phyloP scores from a whole-genome alignment of 2,329 filamentous ascomycete species.

The Sarocladium oryzae region DNA sequence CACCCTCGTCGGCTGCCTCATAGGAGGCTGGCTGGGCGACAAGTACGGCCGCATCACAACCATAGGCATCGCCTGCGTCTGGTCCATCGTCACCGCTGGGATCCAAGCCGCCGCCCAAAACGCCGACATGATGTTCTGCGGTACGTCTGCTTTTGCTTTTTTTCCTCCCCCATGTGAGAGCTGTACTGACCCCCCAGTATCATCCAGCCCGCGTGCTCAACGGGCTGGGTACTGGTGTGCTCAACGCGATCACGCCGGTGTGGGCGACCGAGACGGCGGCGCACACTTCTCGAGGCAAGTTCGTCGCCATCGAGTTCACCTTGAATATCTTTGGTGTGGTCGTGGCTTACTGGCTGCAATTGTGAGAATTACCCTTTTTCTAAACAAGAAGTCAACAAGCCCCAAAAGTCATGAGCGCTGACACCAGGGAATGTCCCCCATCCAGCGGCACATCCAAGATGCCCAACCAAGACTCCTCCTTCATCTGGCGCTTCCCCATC shows the following conservation, averaged over 20 bases:
- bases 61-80: slow-evolving; percentile 52
- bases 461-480: slow-evolving; percentile 47
- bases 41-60: slow-evolving; percentile 55
- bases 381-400: no score
- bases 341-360: slow-evolving; percentile 51
- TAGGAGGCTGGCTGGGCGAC: slow-evolving; percentile 60
- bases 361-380: no score
- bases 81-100: slow-evolving; percentile 53
- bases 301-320: slow-evolving; percentile 67
- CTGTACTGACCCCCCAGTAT: background rate
- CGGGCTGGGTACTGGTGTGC: slow-evolving; percentile 61
- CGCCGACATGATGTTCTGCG: slow-evolving; percentile 63
- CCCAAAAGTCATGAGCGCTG: no score
- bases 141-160: slow-evolving; percentile 26
- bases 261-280: slow-evolving; percentile 66
- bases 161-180: background rate
- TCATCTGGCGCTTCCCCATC: slow-evolving; percentile 63
- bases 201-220: slow-evolving; percentile 31
- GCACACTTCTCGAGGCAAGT: slow-evolving; percentile 60
- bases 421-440: no score
- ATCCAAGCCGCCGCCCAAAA: slow-evolving; percentile 63
- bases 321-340: slow-evolving; percentile 67
- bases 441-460: slow-evolving; percentile 51
- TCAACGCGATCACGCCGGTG: slow-evolving; percentile 65
- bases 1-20: slow-evolving; percentile 56